Conservation (phyloP, 1,284 basidiomycete genomes). For the Gymnopus androsaceus region DNA sequence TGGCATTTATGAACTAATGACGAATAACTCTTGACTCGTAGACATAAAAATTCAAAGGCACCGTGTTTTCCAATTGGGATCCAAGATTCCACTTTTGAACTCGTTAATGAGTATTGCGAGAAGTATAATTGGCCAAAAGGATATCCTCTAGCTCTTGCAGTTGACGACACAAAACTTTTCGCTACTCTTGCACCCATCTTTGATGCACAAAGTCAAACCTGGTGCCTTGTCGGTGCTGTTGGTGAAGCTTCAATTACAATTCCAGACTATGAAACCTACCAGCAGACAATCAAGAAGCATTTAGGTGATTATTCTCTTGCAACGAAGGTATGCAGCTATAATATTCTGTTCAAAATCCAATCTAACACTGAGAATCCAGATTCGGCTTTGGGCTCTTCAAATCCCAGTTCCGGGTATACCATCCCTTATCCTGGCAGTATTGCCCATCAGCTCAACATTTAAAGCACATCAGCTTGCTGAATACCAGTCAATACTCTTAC, state of each 20-base stretch:
- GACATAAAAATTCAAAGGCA: not conserved
- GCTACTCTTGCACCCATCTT: not conserved
- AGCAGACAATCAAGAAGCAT: constrained; percentile 7
- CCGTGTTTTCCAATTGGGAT: constrained; percentile 8
- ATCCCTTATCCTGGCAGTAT: constrained; percentile 25
- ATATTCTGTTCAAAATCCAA: not conserved
- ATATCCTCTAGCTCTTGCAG: not conserved
- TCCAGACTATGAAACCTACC: constrained; percentile 20
- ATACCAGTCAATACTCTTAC: constrained; percentile 2
- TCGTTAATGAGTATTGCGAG: not conserved
- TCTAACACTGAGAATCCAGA: constrained; percentile 11
- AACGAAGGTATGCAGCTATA: constrained; percentile 24
- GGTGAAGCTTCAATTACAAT: constrained; percentile 19
- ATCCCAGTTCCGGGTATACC: constrained; percentile 26
- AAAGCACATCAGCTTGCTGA: constrained; percentile 16
- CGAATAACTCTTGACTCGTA: not conserved
- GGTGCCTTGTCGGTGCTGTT: constrained; percentile 21
- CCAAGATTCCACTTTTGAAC: not conserved
- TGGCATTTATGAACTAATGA: not conserved
- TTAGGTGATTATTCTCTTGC: constrained; percentile 10
- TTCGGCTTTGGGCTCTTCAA: constrained; percentile 26
- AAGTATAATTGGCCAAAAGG: not conserved
- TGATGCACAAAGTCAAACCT: constrained; percentile 11
- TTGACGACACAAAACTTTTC: constrained; percentile 15
- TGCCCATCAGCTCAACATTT: constrained; percentile 19